Evolutionary conservation across 2,329 filamentous ascomycete genomes (phyloP).

Genomic region (Periconia sp.): DNA sequence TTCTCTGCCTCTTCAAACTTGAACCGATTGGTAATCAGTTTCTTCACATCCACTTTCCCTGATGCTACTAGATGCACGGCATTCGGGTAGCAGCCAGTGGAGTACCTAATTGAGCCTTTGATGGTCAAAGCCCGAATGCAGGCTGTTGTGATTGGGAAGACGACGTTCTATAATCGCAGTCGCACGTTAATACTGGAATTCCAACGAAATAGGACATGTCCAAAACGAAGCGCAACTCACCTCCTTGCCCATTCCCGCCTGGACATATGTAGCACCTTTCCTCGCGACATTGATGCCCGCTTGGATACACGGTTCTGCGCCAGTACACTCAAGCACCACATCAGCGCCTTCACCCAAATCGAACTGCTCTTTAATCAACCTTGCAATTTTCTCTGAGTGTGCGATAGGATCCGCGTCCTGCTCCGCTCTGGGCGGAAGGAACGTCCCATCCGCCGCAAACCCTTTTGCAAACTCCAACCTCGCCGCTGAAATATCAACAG

Average conservation of each 20-base stretch:
- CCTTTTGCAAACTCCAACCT: slow-evolving; percentile 23
- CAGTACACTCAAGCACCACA: slow-evolving; percentile 24
- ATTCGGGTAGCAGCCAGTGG: slow-evolving; percentile 52
- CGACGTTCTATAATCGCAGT: slow-evolving; percentile 39
- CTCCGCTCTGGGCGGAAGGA: slow-evolving; percentile 9
- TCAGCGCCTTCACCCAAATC: slow-evolving; percentile 21
- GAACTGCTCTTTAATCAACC: slow-evolving; percentile 13
- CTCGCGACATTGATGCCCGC: slow-evolving; percentile 16
- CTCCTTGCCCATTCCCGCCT: slow-evolving; percentile 27
- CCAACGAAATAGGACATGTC: not conserved
- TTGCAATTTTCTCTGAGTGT: slow-evolving; percentile 12
- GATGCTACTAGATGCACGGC: slow-evolving; percentile 54
- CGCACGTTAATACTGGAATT: not conserved
- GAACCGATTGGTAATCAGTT: slow-evolving; percentile 44
- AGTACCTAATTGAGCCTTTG: slow-evolving; percentile 57
- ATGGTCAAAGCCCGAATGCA: slow-evolving; percentile 53
- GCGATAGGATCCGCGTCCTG: slow-evolving; percentile 9
- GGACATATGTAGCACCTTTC: slow-evolving; percentile 22
- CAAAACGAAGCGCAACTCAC: slow-evolving; percentile 7
- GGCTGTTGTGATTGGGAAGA: slow-evolving; percentile 54
- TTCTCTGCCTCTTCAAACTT: slow-evolving; percentile 51
- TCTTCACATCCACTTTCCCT: slow-evolving; percentile 50
- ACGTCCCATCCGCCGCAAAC: slow-evolving; percentile 18
- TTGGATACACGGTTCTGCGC: slow-evolving; percentile 23
- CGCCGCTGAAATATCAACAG: slow-evolving; percentile 18